These are phyloP conservation scores for Nyctanthes arbortristis DNA, from an alignment of 257 asterid species.

Conservation along the genomic window DNA sequence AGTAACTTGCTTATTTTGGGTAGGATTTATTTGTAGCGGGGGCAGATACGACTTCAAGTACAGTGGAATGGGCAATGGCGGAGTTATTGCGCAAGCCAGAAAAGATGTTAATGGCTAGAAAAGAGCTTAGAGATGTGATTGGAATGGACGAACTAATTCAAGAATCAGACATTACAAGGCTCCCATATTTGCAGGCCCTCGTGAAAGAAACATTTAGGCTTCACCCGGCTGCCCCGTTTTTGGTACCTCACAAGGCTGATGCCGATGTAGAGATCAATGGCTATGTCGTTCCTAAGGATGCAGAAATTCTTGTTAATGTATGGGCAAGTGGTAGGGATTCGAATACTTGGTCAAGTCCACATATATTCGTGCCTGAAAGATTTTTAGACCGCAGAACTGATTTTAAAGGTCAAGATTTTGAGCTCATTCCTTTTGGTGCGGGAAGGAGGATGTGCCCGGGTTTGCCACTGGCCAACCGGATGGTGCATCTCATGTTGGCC, in stretches of 20 bases:
- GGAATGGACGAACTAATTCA: constrained; percentile 13
- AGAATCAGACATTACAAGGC: constrained; percentile 33
- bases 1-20: too few species aligned
- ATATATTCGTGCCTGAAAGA: constrained; percentile 27
- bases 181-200: constrained; percentile 27
- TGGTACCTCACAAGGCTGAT: constrained; percentile 14
- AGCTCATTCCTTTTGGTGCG: too few species aligned
- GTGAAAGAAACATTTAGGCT: constrained; percentile 33
- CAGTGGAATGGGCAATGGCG: constrained; percentile 42
- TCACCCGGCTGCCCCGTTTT: constrained; percentile 18
- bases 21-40: constrained; percentile 30
- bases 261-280: constrained; percentile 22
- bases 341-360: constrained; percentile 22
- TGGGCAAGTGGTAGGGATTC: constrained; percentile 34
- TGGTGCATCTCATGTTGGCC: constrained; percentile 31
- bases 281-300: constrained; percentile 12
- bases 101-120: constrained; percentile 3
- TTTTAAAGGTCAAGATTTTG: too few species aligned
- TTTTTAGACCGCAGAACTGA: constrained; percentile 19
- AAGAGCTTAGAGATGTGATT: constrained; percentile 16
- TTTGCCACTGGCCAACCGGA: constrained; percentile 26
- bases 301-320: constrained; percentile 15
- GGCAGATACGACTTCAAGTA: constrained; percentile 25
- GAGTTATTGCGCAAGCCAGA: constrained; percentile 28
- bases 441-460: constrained; percentile 34